phyloP scores from a whole-genome alignment of 2,329 filamentous ascomycete genomes.

The Celoporthe dispersa region DNA sequence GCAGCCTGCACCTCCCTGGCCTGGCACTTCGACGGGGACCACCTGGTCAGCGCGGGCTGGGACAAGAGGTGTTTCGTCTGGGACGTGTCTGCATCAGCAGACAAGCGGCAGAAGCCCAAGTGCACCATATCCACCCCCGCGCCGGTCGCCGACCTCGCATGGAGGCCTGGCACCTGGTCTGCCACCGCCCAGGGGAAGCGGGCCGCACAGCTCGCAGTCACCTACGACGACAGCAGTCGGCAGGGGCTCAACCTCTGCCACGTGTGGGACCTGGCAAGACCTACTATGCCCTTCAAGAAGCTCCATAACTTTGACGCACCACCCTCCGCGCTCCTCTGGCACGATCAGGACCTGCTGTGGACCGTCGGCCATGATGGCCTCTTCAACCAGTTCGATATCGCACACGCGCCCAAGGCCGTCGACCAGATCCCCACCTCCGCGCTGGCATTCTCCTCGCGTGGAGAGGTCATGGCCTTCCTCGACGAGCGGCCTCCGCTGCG shows the following conservation, averaged over 20 bases:
- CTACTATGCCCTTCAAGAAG: slow-evolving; percentile 69
- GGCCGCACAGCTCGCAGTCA: slow-evolving; percentile 64
- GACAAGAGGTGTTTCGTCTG: slow-evolving; percentile 68
- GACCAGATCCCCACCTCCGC: slow-evolving; percentile 66
- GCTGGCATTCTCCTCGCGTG: slow-evolving; percentile 62
- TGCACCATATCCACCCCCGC: slow-evolving; percentile 65
- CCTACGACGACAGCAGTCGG: slow-evolving; percentile 62
- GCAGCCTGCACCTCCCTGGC: slow-evolving; percentile 63
- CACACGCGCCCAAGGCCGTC: slow-evolving; percentile 65
- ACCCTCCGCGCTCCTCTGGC: slow-evolving; percentile 65
- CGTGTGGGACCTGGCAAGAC: slow-evolving; percentile 70
- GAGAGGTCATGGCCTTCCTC: slow-evolving; percentile 65
- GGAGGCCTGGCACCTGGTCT: slow-evolving; percentile 70
- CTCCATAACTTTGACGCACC: slow-evolving; percentile 63
- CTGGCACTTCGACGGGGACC: slow-evolving; percentile 72
- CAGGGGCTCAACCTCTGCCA: slow-evolving; percentile 64
- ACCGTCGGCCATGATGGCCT: slow-evolving; percentile 65
- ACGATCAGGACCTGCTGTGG: slow-evolving; percentile 68
- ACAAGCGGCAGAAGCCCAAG: slow-evolving; percentile 68
- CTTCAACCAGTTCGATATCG: slow-evolving; percentile 68
- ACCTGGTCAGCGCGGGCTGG: slow-evolving; percentile 65
- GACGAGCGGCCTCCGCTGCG: slow-evolving; percentile 58
- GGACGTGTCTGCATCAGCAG: slow-evolving; percentile 64
- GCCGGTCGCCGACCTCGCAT: slow-evolving; percentile 62
- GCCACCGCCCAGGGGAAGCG: slow-evolving; percentile 63